These are phyloP conservation scores for Knufia petricola DNA, from an alignment of 2,329 filamentous ascomycete genomes.

Conservation along the genomic window DNA sequence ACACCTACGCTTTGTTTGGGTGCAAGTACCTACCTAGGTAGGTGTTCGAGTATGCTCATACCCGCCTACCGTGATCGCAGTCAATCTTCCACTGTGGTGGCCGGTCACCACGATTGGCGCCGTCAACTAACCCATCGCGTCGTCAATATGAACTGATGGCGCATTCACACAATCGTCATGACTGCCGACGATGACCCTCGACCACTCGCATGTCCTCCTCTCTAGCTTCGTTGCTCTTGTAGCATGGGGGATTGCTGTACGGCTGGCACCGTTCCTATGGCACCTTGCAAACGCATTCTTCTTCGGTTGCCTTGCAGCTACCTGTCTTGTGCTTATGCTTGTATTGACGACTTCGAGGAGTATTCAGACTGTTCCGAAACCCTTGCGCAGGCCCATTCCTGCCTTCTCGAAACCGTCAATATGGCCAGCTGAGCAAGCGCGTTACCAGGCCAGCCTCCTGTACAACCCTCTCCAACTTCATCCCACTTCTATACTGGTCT, in stretches of 20 bases:
- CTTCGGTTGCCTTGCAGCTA: conserved; percentile 50
- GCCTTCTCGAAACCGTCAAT: conserved; percentile 52
- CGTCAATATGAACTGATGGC: background rate
- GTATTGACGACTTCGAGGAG: conserved; percentile 34
- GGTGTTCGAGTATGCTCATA: too few relatives aligned
- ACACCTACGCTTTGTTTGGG: too few relatives aligned
- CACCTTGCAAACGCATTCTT: conserved; percentile 79
- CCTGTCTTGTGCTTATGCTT: conserved; percentile 50
- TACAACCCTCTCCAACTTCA: conserved; percentile 65
- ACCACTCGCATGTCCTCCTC: conserved; percentile 34
- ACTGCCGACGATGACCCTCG: conserved; percentile 30
- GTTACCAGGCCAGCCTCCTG: conserved; percentile 53
- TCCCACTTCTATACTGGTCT: conserved; percentile 65
- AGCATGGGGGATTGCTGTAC: conserved; percentile 76
- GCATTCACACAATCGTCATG: background rate
- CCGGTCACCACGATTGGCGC: background rate
- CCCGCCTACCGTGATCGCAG: too few relatives aligned
- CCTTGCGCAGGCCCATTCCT: conserved; percentile 9
- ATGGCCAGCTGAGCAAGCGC: conserved; percentile 63
- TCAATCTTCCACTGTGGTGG: background rate
- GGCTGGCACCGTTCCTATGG: conserved; percentile 73
- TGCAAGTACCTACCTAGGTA: too few relatives aligned
- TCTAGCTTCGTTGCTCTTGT: conserved; percentile 47
- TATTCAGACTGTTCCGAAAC: conserved; percentile 31
- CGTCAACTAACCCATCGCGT: background rate